phyloP scores from a whole-genome alignment of 192 early-diverging fungal species.

The Gaertneriomyces semiglobifer region DNA sequence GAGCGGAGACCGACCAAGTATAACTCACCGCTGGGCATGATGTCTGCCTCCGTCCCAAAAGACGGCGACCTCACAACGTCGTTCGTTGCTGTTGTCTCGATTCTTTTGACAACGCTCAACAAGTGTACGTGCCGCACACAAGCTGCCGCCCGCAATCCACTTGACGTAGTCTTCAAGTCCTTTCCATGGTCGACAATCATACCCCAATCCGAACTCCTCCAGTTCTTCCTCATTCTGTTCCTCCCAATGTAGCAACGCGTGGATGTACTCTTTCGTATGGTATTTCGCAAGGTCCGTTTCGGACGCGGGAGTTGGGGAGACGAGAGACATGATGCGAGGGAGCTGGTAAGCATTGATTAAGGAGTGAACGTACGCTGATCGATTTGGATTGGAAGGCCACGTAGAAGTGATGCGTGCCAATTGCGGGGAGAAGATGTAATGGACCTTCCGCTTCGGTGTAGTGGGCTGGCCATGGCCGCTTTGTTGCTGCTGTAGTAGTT shows the following conservation, averaged over 20 bases:
- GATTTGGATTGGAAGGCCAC: slow-evolving; percentile 25
- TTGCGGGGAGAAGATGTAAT: slow-evolving; percentile 16
- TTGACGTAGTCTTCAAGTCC: slow-evolving; percentile 24
- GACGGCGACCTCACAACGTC: slow-evolving; percentile 67
- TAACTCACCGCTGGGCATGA: slow-evolving; percentile 10
- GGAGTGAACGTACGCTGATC: slow-evolving; percentile 33
- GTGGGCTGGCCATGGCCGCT: too few species aligned
- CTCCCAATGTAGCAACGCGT: slow-evolving; percentile 7
- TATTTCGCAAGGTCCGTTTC: slow-evolving; percentile 22
- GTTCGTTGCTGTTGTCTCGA: slow-evolving; percentile 1
- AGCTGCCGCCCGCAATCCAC: slow-evolving; percentile 28
- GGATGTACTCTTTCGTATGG: slow-evolving; percentile 27
- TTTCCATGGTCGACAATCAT: slow-evolving; percentile 35
- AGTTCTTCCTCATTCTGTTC: slow-evolving; percentile 12
- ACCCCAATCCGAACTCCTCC: slow-evolving; percentile 33
- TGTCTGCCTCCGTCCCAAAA: slow-evolving; percentile 91
- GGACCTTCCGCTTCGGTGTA: slow-evolving; percentile 12
- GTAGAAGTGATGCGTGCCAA: slow-evolving; percentile 1
- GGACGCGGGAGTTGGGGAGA: slow-evolving; percentile 13
- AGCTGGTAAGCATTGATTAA: slow-evolving; percentile 21
- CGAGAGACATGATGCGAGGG: slow-evolving; percentile 14
- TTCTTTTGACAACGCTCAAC: slow-evolving; percentile 10
- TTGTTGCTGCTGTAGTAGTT: too few species aligned
- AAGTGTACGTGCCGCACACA: slow-evolving; percentile 61
- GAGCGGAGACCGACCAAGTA: background rate